Base-by-base conservation (phyloP, 2,329 filamentous ascomycete genomes). In the Trichophyton mentagrophytes region DNA sequence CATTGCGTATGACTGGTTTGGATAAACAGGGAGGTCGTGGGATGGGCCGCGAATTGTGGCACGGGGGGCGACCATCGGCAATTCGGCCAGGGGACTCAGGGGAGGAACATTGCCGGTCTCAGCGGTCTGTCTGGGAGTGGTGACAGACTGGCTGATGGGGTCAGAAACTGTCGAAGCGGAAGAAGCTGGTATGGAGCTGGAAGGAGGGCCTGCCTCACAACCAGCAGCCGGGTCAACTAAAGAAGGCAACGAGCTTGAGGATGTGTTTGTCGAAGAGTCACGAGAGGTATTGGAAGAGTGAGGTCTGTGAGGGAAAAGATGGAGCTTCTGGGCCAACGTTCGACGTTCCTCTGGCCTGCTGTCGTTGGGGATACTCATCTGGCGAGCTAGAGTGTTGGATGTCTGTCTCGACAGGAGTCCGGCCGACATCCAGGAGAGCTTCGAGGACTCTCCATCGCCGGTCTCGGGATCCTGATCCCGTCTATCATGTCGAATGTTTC, bases 1-100 rank as follows among this genome's bases (percentile, higher is more conserved):
- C 25, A 74, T 73, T 53, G 74, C 74, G 66, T 78, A 78, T 33
- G 76, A 78, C 62, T 79, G 77, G 64, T 78, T 73, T 22, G 77
- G 77, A 62, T 78, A 79, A 20, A 74, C 72, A 2, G 77, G 77
- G 46, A 74, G 72, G 53, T 77, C 74, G 56, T 65, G 47, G 9
- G 68, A 57, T 13, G 58, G 56, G 7, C 36, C 38, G 25, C 30
- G 61, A 56, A 58, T 72, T 66, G 55, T 61, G 9, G 62, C 60
- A 9, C 60, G 59, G 25, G 46, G 57, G 53, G 65, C 61, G 38
- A 64, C 63, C 11, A 63, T 62, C 22, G 46, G 57, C 47, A 65
- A 60, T 49, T 65, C 64, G 6, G 64, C 60, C 38, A 65, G 25
- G 5, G 64, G 63, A 40, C 63, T 65, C 5, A 65, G 44, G 30